Percentiles rank a stretch among this genome's conserved stretches.
These are phyloP conservation scores for Globisporangium alternatum DNA, from an alignment of 352 stramenopile genomes.

Conservation along the genomic window DNA sequence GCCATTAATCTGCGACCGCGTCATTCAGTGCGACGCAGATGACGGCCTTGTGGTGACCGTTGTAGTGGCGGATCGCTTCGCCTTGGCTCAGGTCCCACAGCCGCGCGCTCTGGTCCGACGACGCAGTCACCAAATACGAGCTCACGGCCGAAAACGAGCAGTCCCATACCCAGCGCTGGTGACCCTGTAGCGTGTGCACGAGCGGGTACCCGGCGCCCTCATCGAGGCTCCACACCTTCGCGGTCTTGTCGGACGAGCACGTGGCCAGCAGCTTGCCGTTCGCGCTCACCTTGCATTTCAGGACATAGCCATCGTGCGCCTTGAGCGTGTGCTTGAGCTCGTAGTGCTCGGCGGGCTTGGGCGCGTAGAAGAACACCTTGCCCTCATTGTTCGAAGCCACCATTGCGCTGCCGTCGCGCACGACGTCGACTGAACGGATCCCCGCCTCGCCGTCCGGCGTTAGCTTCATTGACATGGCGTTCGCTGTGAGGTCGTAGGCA, in stretches of 20 bases:
- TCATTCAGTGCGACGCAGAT: slow-evolving; percentile 89
- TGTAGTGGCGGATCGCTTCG: slow-evolving; percentile 87
- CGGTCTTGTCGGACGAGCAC: slow-evolving; percentile 90
- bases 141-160: slow-evolving; percentile 97
- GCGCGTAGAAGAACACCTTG: slow-evolving; percentile 93
- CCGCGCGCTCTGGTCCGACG: slow-evolving; percentile 94
- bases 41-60: slow-evolving; percentile 88
- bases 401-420: slow-evolving; percentile 89
- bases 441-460: slow-evolving; percentile 67
- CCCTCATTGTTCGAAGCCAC: slow-evolving; percentile 94
- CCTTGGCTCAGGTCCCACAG: slow-evolving; percentile 95
- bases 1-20: slow-evolving; percentile 49
- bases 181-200: slow-evolving; percentile 79
- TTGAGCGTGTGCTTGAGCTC: slow-evolving; percentile 65
- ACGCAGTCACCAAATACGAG: slow-evolving; percentile 96
- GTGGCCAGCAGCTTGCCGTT: slow-evolving; percentile 90
- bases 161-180: slow-evolving; percentile 98
- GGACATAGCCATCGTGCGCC: slow-evolving; percentile 90
- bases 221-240: slow-evolving; percentile 87
- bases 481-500: slow-evolving; percentile 89
- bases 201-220: slow-evolving; percentile 38
- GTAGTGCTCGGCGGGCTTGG: slow-evolving; percentile 60
- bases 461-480: slow-evolving; percentile 63
- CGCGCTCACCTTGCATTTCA: slow-evolving; percentile 89
- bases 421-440: slow-evolving; percentile 93